These are phyloP conservation scores for Populus hybrid DNA, from an alignment of 441 rosid species.

Conservation along the genomic window DNA sequence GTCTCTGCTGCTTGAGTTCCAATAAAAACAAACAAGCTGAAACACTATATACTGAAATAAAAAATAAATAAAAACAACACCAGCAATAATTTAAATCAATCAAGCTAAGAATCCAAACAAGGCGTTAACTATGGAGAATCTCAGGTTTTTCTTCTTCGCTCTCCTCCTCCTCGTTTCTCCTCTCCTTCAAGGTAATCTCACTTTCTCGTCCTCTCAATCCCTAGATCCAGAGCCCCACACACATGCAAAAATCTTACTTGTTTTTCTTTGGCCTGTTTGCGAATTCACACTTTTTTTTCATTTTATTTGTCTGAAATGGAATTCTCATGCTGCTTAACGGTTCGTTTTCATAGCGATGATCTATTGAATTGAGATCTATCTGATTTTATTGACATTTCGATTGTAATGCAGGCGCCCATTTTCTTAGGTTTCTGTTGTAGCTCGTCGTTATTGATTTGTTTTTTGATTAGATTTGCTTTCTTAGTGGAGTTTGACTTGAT, in stretches of 20 bases:
- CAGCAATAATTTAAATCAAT: not conserved
- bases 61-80: not conserved
- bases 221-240: conserved; percentile 49
- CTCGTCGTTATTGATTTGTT: not conserved
- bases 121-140: conserved; percentile 34
- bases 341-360: conserved; percentile 19
- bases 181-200: conserved; percentile 59
- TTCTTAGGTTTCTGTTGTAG: not conserved
- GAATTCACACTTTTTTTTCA: not conserved
- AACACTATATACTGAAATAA: not conserved
- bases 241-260: not conserved
- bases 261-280: not conserved
- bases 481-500: not conserved
- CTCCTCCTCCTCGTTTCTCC: conserved; percentile 81
- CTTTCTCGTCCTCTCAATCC: not conserved
- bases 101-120: not conserved
- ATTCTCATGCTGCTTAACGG: conserved; percentile 2
- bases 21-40: not conserved
- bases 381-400: not conserved
- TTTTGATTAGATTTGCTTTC: not conserved
- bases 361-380: conserved; percentile 21
- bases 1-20: not conserved
- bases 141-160: conserved; percentile 76
- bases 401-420: not conserved
- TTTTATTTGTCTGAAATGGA: not conserved